phyloP scores from a whole-genome alignment of 148 eudicot genomes.

The Chenopodium quinoa region DNA sequence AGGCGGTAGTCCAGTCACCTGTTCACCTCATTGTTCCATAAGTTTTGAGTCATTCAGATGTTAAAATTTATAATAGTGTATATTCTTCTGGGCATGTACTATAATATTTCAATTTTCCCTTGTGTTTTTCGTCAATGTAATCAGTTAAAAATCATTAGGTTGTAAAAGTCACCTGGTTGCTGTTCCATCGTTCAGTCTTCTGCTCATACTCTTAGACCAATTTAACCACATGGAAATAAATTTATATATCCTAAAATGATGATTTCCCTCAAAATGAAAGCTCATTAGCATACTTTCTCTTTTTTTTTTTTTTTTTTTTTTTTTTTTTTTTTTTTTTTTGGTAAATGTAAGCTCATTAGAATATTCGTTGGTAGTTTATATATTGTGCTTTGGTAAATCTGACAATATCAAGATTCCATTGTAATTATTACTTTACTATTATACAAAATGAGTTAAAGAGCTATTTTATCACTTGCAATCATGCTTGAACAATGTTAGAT shows the following conservation, averaged over 20 bases:
- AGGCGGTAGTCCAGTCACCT: neutral
- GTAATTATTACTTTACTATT: neutral
- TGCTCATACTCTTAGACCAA: neutral
- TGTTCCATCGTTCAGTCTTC: neutral
- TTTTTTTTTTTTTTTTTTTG: too few relatives aligned
- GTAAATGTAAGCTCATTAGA: neutral
- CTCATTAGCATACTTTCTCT: too few relatives aligned
- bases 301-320: too few relatives aligned
- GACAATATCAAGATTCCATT: neutral
- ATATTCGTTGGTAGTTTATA: neutral
- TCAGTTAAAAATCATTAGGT: neutral
- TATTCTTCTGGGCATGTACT: neutral
- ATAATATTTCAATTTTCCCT: neutral
- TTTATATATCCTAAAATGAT: neutral
- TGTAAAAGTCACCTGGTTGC: neutral
- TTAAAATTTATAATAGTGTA: neutral
- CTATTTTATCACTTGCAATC: neutral
- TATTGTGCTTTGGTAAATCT: neutral
- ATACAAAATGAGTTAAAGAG: neutral
- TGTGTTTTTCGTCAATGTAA: neutral
- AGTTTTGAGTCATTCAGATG: neutral
- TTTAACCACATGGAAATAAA: neutral
- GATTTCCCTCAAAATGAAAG: neutral
- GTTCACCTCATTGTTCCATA: neutral
- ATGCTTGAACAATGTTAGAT: too few relatives aligned